Percentiles rank a stretch among this genome's conserved stretches.
Evolutionary conservation across 1,284 basidiomycete genomes (phyloP).

Genomic region (Hemileia vastatrix): DNA sequence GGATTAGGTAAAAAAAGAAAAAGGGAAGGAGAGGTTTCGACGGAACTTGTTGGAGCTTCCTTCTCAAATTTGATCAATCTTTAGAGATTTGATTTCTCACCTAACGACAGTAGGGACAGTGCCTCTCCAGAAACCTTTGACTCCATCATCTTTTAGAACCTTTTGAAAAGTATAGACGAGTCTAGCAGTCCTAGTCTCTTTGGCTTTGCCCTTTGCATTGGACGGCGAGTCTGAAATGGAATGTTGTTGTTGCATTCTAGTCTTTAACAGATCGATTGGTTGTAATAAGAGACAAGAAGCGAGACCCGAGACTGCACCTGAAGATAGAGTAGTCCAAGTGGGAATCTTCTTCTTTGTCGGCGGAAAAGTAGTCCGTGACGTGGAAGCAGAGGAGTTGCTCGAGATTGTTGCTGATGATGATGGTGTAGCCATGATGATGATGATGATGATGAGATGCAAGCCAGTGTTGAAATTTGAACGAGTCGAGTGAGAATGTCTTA

Average conservation of each 20-base stretch:
- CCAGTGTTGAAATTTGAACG: no score
- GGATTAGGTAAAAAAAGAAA: background rate
- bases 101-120: slow-evolving; percentile 69
- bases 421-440: background rate
- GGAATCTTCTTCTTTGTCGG: slow-evolving; percentile 20
- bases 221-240: background rate
- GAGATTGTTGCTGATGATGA: slow-evolving; percentile 5
- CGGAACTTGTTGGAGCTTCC: background rate
- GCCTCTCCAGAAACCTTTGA: slow-evolving; percentile 59
- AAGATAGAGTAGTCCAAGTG: slow-evolving; percentile 29
- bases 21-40: background rate
- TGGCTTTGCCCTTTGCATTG: background rate
- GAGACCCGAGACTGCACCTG: slow-evolving; percentile 6
- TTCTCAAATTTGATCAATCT: background rate
- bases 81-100: slow-evolving; percentile 42
- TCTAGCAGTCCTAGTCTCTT: slow-evolving; percentile 14
- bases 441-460: no score
- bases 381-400: background rate
- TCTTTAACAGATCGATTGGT: slow-evolving; percentile 11
- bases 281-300: slow-evolving; percentile 11
- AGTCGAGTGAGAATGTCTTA: no score
- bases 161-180: slow-evolving; percentile 24
- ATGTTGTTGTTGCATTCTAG: slow-evolving; percentile 7
- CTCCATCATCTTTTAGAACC: slow-evolving; percentile 47
- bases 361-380: background rate